Conservation (phyloP, 352 stramenopile genomes). For the Globisporangium emineosum region DNA sequence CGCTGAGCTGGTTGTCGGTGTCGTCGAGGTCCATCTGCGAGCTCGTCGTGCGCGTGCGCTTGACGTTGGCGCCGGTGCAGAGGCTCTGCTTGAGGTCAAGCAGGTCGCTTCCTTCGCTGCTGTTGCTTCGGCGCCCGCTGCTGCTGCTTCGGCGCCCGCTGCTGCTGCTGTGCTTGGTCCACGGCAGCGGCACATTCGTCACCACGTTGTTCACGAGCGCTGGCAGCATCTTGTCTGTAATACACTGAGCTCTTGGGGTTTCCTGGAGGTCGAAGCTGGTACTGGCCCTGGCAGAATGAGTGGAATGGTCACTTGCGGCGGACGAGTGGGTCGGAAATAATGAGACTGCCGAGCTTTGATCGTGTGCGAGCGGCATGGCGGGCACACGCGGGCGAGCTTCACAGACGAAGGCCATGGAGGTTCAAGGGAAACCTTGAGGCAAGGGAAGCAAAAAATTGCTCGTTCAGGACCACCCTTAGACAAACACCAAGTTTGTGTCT, state of each 20-base stretch:
- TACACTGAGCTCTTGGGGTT: background rate
- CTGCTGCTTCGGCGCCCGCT: background rate
- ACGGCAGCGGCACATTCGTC: slow-evolving; percentile 13
- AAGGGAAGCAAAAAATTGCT: background rate
- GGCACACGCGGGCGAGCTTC: background rate
- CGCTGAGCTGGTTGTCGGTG: slow-evolving; percentile 31
- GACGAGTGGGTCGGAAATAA: slow-evolving; percentile 2
- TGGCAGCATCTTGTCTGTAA: slow-evolving; percentile 13
- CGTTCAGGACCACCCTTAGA: no score
- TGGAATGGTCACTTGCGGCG: background rate
- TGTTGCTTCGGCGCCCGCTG: background rate
- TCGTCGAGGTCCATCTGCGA: slow-evolving; percentile 38
- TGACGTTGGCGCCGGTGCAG: slow-evolving; percentile 8
- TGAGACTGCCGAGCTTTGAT: background rate
- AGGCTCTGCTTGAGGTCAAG: slow-evolving; percentile 17
- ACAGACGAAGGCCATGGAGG: background rate
- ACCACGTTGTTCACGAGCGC: slow-evolving; percentile 23
- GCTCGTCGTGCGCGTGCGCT: slow-evolving; percentile 37
- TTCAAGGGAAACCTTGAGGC: background rate
- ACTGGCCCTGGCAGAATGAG: background rate
- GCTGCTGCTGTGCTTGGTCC: slow-evolving; percentile 1
- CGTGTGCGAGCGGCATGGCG: background rate
- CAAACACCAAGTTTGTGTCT: no score
- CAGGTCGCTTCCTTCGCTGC: slow-evolving; percentile 9
- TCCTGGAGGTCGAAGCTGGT: slow-evolving; percentile 1